phyloP scores from a whole-genome alignment of 192 early-diverging fungal genomes.

The Haplosporangium gracile region DNA sequence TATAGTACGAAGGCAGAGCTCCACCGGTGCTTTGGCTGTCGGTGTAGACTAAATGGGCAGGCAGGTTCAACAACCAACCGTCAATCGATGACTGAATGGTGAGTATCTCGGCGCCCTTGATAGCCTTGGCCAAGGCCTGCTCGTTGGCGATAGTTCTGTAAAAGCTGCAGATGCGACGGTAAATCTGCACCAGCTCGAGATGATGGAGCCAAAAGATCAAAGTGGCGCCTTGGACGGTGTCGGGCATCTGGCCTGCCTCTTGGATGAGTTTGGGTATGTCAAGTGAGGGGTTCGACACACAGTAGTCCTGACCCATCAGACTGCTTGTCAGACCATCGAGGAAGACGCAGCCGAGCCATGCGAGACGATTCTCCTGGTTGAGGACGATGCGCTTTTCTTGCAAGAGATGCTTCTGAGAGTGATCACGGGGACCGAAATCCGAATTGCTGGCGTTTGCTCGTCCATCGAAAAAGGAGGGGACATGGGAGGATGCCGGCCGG shows the following conservation, averaged over 20 bases:
- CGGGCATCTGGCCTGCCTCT: slow-evolving; percentile 44
- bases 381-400: slow-evolving; percentile 31
- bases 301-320: slow-evolving; percentile 47
- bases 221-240: slow-evolving; percentile 52
- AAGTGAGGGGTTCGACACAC: slow-evolving; percentile 18
- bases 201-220: slow-evolving; percentile 56
- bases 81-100: slow-evolving; percentile 34
- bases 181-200: slow-evolving; percentile 51
- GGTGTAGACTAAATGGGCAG: slow-evolving; percentile 44
- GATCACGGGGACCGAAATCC: not conserved
- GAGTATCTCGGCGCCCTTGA: slow-evolving; percentile 32
- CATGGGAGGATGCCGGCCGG: slow-evolving; percentile 1
- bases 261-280: slow-evolving; percentile 43
- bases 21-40: slow-evolving; percentile 1
- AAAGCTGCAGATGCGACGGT: slow-evolving; percentile 47
- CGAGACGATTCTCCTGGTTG: slow-evolving; percentile 40
- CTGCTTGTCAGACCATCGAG: slow-evolving; percentile 52
- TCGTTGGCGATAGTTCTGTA: slow-evolving; percentile 34
- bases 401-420: slow-evolving; percentile 8
- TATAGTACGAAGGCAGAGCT: slow-evolving; percentile 51
- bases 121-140: slow-evolving; percentile 13
- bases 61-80: slow-evolving; percentile 39
- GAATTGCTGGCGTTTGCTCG: not conserved
- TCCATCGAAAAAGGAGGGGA: not conserved
- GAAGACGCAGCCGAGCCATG: slow-evolving; percentile 56